Base-by-base conservation (phyloP, 768 basidiomycete genomes). In the Terana coerulea region DNA sequence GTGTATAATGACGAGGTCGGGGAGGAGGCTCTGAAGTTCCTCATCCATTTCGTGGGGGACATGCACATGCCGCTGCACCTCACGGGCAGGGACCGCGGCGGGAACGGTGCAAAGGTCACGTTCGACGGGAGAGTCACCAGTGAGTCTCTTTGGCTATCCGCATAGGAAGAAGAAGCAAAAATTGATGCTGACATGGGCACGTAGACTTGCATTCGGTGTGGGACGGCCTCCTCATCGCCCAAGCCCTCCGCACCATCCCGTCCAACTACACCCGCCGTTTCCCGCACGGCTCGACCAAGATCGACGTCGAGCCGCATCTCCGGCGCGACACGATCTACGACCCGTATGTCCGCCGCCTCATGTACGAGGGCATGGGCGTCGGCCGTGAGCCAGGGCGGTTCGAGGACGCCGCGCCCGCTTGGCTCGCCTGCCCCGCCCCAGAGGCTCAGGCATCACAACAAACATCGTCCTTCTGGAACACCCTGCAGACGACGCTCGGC, bases 21-120 rank as follows among this genome's bases (percentile, higher is more conserved):
- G 2, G 83, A 86, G 61, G 88, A 92, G 59, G 90, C 95, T 2
- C 74, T 98, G 60, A 88, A 90, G 66, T 99, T 97, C 73, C 72
- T 99, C 28, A 79, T 95, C 26, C 97, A 99, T 67, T 98, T 92
- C 60, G 49, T 97, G 10, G 94, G 95, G 0, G 95, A 98, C 65
- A 75, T 95, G 76, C 95, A 97, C 61, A 84, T 88, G 78, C 95
- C 95, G 4, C 72, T 99, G 48, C 95, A 99, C 66, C 77, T 99
- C 31, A 88, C 88, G 0, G 91, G 91, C 2, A 75, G 93, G 15
- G 83, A 93, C 59, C 77, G 89, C 26, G 95, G 95, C 4, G 95
- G 95, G 1, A 98, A 98, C 62, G 78, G 79, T 5, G 78, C 76
- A 55, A 83, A 83, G 59, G 90, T 94, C 24, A 61, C 71, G 11